Evolutionary conservation across 163 green algal genomes (phyloP), one percentile per base, ranked within the genome.

Genomic region (Scenedesmus sp.): DNA sequence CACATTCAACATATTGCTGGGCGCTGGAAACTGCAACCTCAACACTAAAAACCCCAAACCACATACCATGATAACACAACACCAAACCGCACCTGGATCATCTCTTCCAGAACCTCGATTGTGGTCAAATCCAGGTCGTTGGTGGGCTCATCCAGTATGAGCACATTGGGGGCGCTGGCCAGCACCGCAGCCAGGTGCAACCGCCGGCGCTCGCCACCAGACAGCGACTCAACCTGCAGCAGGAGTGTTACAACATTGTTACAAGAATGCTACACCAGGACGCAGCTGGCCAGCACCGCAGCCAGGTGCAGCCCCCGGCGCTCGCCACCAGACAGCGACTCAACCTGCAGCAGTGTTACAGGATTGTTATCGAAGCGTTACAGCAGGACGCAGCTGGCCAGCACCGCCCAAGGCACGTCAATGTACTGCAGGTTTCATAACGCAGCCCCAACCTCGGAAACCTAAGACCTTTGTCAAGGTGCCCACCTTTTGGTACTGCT

Each of bases 81-180:
- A 8, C 12, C 70, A 70, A 60, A 62, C 8, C 87, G 26, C 46
- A 74, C 73, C n/a, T 70, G 34, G 20, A 93, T 54, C 73, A 96
- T 83, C 70, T 96, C 95, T 77, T 97, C 95, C 73, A 98, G 88
- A 67, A 94, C 93, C 86, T 97, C 96, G 12, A 99, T 95, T 0
- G 96, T 98, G 16, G 91, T 86, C 13, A 99, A 92, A 83, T 99
- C 97, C 60, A 99, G 94, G 94, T 99, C 97, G 91, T 99, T 99
- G 74, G 97, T 99, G 52, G 97, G 97, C 94, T 91, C 94, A 82
- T 98, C 96, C 73, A 98, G 89, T 5, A 99, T 96, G 26, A 99
- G 95, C 82, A 99, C 93, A 93, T 99, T 99, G 15, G 97, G 97
- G 12, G 94, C 87, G 54, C 93, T 88, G 67, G 96, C 92, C 54